These are phyloP conservation scores for Melastoma candidum DNA, from an alignment of 441 rosid genomes.

Conservation along the genomic window DNA sequence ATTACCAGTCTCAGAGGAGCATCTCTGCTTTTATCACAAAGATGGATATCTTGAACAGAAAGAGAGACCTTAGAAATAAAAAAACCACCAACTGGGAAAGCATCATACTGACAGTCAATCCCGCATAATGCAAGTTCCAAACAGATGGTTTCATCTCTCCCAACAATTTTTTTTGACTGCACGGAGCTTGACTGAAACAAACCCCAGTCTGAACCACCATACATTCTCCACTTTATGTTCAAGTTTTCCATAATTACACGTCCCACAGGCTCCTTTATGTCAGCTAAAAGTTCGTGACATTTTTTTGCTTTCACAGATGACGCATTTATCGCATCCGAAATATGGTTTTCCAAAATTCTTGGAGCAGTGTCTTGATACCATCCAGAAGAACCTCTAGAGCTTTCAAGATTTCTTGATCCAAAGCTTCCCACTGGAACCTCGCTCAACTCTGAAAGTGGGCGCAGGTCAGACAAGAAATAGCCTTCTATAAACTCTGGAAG, in stretches of 20 bases:
- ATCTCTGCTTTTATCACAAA: conserved; percentile 59
- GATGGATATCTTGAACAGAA: conserved; percentile 59
- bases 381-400: conserved; percentile 43
- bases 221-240: conserved; percentile 75
- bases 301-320: conserved; percentile 31
- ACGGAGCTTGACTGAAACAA: conserved; percentile 25
- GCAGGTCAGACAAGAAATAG: conserved; percentile 59
- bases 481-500: conserved; percentile 79
- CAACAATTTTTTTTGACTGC: conserved; percentile 20
- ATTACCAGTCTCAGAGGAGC: conserved; percentile 90
- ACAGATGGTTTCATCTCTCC: conserved; percentile 53
- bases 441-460: conserved; percentile 41
- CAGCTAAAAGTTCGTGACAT: conserved; percentile 39
- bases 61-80: conserved; percentile 67
- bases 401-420: too few species aligned
- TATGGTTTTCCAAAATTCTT: conserved; percentile 74
- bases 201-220: conserved; percentile 82
- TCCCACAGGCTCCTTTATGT: conserved; percentile 41
- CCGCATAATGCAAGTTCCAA: conserved; percentile 68
- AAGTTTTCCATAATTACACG: conserved; percentile 51
- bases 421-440: too few species aligned
- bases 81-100: conserved; percentile 56
- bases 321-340: conserved; percentile 52
- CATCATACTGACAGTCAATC: conserved; percentile 50
- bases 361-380: conserved; percentile 69